Conservation (phyloP, 2,329 filamentous ascomycete species). For the Coniochaeta hoffmannii region DNA sequence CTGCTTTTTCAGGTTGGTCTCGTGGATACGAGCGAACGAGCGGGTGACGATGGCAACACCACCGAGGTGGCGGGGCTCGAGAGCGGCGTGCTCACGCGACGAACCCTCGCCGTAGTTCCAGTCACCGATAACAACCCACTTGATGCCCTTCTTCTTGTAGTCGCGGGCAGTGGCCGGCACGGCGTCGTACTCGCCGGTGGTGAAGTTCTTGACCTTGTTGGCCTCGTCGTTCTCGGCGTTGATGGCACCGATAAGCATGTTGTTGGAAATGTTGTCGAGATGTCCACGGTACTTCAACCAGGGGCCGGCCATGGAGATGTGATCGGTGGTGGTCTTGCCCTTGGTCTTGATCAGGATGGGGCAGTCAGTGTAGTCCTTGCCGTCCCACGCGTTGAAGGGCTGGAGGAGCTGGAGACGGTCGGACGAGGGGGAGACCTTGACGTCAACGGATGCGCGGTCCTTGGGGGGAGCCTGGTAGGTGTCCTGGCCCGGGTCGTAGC, state of each 20-base stretch:
- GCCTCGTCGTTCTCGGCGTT: slow-evolving; percentile 94
- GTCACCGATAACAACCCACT: slow-evolving; percentile 97
- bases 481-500: slow-evolving; percentile 83
- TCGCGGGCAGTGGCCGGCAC: slow-evolving; percentile 93
- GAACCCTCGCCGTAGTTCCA: slow-evolving; percentile 99
- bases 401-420: slow-evolving; percentile 90
- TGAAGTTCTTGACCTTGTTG: slow-evolving; percentile 93
- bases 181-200: slow-evolving; percentile 74
- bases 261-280: slow-evolving; percentile 99
- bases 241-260: slow-evolving; percentile 97
- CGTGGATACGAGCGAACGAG: slow-evolving; percentile 97
- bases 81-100: slow-evolving; percentile 95
- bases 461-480: slow-evolving; percentile 93
- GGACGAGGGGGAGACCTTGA: slow-evolving; percentile 79
- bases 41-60: slow-evolving; percentile 95
- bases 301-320: slow-evolving; percentile 53
- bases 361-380: slow-evolving; percentile 76
- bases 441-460: slow-evolving; percentile 64
- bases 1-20: slow-evolving; percentile 99
- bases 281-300: slow-evolving; percentile 93
- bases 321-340: slow-evolving; percentile 95
- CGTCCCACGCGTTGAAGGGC: slow-evolving; percentile 84
- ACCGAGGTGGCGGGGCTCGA: slow-evolving; percentile 95
- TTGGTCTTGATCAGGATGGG: slow-evolving; percentile 94
- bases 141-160: slow-evolving; percentile 95